Evolutionary conservation across 2,329 filamentous ascomycete species (phyloP), one percentile per base, ranked within the genome.

Genomic region (Calonectria pseudoturangicola): DNA sequence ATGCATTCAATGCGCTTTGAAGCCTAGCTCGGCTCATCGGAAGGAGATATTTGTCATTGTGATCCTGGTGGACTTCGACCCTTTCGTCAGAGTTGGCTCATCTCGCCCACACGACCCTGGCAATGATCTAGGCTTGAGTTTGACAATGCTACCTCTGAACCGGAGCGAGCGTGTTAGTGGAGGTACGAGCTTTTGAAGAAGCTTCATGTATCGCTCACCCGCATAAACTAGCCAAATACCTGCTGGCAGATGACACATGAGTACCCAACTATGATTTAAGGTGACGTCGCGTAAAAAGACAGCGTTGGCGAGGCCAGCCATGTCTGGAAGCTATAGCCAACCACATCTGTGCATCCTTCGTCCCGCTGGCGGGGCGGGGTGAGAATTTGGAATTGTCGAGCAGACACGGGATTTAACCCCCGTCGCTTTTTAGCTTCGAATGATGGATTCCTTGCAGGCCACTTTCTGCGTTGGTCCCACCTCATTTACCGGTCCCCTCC

Each of bases 61-160:
- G 66, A 43, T 41, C 21, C 36, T 50, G 65, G 50, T 36, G 43
- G 36, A 25, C 43, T 45, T 70, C 60, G 68, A 70, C 48, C 39
- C 54, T 68, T 72, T 77, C 71, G 74, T 78, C 76, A 80, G 74
- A 60, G 56, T 79, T 76, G 73, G 74, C 74, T 79, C 76, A 76
- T 79, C 36, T 47, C 64, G 64, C 73, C 71, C 70, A 43, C 45
- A 73, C 69, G 43, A 62, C 47, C 63, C 69, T 45, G 43, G 62
- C 50, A 41, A 54, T 51, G 50, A 45, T 25, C 39, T 25, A 67
- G 45, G n/a, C 66, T 63, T 51, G 43, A 68, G 56, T 15, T 56
- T 47, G 25, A 15, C 47, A 63, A 36, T 51, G 48, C 66, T 33
- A 43, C 54, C 13, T 41, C 45, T 21, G 30, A 47, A 45, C 63